A percentile compares a stretch with the other conserved stretches of the same genome.
Evolutionary conservation across 2,329 filamentous ascomycete species (phyloP).

Genomic region (Penicillium sp.): DNA sequence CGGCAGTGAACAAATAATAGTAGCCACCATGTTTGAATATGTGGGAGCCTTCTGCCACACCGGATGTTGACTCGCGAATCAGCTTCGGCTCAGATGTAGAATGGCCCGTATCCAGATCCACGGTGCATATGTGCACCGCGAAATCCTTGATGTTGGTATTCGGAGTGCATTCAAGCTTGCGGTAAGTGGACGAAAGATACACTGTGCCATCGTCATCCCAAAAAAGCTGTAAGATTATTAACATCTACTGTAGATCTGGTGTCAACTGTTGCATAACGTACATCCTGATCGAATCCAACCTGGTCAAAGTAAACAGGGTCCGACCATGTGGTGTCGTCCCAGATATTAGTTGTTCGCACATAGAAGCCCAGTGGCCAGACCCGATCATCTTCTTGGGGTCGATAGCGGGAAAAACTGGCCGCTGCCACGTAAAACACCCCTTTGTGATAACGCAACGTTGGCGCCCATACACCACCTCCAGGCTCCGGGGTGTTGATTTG

Average conservation of each 20-base stretch:
- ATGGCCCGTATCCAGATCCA: conserved; percentile 33
- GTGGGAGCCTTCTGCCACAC: conserved; percentile 55
- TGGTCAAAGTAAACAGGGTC: conserved; percentile 58
- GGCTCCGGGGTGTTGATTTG: conserved; percentile 36
- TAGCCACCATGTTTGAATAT: conserved; percentile 53
- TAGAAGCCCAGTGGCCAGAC: conserved; percentile 58
- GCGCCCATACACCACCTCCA: conserved; percentile 47
- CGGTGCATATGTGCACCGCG: conserved; percentile 40
- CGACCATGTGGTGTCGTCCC: conserved; percentile 52
- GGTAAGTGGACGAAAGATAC: conserved; percentile 48
- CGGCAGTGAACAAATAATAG: conserved; percentile 56
- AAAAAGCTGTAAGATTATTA: conserved; percentile 42
- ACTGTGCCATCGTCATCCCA: conserved; percentile 53
- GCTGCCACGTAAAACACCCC: conserved; percentile 51
- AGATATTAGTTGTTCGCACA: conserved; percentile 55
- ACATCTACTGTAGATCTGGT: neutral
- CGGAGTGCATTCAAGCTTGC: conserved; percentile 38
- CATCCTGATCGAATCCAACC: conserved; percentile 56
- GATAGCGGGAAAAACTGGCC: conserved; percentile 43
- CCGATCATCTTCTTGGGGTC: conserved; percentile 46
- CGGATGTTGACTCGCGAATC: conserved; percentile 48
- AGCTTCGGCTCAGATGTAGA: conserved; percentile 32
- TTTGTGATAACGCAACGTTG: conserved; percentile 48
- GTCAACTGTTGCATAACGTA: conserved; percentile 23
- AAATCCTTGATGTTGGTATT: conserved; percentile 52